phyloP scores from a whole-genome alignment of 768 basidiomycete species.

The Mycena floridula region DNA sequence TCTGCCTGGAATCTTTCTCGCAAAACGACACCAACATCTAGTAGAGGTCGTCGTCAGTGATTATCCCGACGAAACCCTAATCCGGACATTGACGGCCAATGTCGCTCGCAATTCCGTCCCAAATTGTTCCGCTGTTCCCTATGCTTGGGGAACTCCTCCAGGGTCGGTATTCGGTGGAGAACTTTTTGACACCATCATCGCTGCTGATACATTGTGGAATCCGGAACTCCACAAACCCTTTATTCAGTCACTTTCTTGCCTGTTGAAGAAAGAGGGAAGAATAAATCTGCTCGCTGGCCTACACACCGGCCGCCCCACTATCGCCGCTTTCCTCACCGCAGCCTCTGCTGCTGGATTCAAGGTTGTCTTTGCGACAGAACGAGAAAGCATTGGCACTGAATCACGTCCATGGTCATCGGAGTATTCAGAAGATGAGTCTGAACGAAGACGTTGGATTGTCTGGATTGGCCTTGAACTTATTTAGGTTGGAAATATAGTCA shows the following conservation, averaged over 20 bases:
- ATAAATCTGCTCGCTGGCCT: slow-evolving; percentile 66
- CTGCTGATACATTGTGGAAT: slow-evolving; percentile 80
- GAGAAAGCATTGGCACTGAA: slow-evolving; percentile 31
- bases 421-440: slow-evolving; percentile 57
- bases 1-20: slow-evolving; percentile 63
- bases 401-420: slow-evolving; percentile 46
- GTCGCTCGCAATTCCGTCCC: slow-evolving; percentile 37
- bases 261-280: slow-evolving; percentile 44
- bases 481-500: too few species aligned
- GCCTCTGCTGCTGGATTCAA: slow-evolving; percentile 35
- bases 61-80: slow-evolving; percentile 63
- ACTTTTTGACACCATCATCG: slow-evolving; percentile 60
- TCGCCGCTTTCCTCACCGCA: slow-evolving; percentile 50
- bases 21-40: slow-evolving; percentile 37
- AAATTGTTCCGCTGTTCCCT: slow-evolving; percentile 48
- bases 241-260: slow-evolving; percentile 42
- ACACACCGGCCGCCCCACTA: slow-evolving; percentile 71
- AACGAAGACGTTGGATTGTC: slow-evolving; percentile 65
- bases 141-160: slow-evolving; percentile 60
- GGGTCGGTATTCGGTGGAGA: slow-evolving; percentile 18
- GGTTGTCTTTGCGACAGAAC: slow-evolving; percentile 41
- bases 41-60: slow-evolving; percentile 52
- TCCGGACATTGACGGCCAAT: slow-evolving; percentile 53
- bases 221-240: slow-evolving; percentile 50
- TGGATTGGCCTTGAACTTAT: slow-evolving; percentile 60